Conservation (phyloP, 2,329 filamentous ascomycete species). For the Ophiostoma sp. region DNA sequence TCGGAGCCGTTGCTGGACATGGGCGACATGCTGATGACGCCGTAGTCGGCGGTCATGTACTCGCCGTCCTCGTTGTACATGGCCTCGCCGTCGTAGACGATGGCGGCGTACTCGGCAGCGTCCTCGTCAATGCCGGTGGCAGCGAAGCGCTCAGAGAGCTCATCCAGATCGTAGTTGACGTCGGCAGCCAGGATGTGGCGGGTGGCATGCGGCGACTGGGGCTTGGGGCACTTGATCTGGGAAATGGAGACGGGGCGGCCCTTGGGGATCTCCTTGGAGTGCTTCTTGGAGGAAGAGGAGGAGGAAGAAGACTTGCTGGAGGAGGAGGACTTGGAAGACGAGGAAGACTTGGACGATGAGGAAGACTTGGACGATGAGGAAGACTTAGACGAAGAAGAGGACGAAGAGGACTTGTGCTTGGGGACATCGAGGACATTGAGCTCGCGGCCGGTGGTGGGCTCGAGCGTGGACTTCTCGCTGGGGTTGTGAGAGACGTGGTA, state of each 20-base stretch:
- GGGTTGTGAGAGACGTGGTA: conserved; percentile 98
- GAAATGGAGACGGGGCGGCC: conserved; percentile 83
- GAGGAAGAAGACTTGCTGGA: conserved; percentile 32
- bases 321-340: conserved; percentile 38
- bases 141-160: conserved; percentile 71
- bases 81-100: conserved; percentile 19
- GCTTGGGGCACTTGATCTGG: conserved; percentile 86
- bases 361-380: conserved; percentile 18
- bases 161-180: conserved; percentile 66
- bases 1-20: conserved; percentile 61
- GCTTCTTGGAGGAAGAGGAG: conserved; percentile 29
- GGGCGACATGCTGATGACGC: conserved; percentile 47
- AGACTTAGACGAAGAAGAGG: conserved; percentile 31
- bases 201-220: conserved; percentile 79
- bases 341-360: conserved; percentile 22
- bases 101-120: conserved; percentile 15
- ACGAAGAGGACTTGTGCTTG: conserved; percentile 46
- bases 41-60: conserved; percentile 50
- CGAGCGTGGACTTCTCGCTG: conserved; percentile 77
- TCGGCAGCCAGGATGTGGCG: conserved; percentile 78
- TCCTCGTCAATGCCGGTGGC: conserved; percentile 45
- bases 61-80: conserved; percentile 19
- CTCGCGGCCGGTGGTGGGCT: conserved; percentile 94
- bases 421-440: conserved; percentile 96
- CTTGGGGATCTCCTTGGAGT: conserved; percentile 65